Evolutionary conservation across 2,329 filamentous ascomycete species (phyloP).

Genomic region (Pseudogymnoascus sp.): DNA sequence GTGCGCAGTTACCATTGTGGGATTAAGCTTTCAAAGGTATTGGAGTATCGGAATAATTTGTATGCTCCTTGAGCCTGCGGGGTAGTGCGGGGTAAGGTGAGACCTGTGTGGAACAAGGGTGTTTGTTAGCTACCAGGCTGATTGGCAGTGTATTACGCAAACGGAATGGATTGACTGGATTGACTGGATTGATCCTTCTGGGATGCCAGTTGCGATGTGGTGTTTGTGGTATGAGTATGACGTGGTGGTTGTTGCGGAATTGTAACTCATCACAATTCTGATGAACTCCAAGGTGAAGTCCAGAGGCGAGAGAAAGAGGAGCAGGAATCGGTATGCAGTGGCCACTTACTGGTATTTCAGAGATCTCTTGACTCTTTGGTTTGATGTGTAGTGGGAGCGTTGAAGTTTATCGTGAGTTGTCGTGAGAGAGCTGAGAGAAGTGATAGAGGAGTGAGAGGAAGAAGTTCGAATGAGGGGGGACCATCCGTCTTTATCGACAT

Average conservation of each 20-base stretch:
- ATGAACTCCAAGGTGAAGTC: neutral
- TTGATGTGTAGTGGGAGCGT: neutral
- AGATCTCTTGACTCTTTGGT: neutral
- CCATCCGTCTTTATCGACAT: neutral
- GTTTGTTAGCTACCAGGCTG: neutral
- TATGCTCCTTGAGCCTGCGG: neutral
- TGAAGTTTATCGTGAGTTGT: neutral
- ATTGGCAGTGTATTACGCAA: neutral
- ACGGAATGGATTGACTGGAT: neutral
- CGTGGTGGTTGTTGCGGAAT: neutral
- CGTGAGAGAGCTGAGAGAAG: neutral
- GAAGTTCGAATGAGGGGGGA: neutral
- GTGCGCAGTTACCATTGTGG: neutral
- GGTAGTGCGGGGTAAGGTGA: neutral
- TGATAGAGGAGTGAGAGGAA: neutral
- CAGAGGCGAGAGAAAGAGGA: neutral
- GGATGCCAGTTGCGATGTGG: neutral
- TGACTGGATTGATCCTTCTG: neutral
- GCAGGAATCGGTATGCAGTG: neutral
- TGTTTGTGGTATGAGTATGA: neutral
- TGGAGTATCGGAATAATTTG: neutral
- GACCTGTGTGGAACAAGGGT: slow-evolving; percentile 7
- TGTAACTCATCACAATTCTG: neutral
- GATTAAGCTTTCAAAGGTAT: neutral
- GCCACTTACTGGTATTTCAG: neutral